Conservation (phyloP, 2,329 filamentous ascomycete species). For the Talaromyces piceae region DNA sequence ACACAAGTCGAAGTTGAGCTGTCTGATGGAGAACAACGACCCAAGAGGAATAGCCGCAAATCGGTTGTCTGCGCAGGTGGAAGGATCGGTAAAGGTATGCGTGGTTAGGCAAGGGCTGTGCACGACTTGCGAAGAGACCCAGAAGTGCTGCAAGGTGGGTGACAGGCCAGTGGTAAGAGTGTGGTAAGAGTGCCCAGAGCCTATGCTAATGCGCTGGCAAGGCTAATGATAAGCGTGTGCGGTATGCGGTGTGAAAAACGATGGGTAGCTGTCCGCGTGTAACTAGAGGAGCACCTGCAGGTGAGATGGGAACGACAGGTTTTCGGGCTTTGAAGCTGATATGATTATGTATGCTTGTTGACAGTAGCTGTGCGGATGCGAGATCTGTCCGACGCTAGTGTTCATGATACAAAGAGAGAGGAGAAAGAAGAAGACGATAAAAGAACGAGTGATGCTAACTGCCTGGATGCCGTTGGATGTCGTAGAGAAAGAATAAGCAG, state of each 20-base stretch:
- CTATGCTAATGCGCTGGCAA: not conserved
- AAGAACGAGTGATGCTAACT: too few species aligned
- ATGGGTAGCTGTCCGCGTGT: too few species aligned
- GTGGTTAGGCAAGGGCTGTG: not conserved
- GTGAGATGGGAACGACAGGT: not conserved
- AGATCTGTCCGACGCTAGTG: too few species aligned
- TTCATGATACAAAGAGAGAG: too few species aligned
- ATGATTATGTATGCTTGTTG: not conserved
- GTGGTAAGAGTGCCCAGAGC: not conserved
- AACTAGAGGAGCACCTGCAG: not conserved
- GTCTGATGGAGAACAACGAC: not conserved
- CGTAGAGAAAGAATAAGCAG: too few species aligned
- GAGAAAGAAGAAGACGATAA: too few species aligned
- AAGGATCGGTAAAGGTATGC: not conserved
- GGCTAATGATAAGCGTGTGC: not conserved
- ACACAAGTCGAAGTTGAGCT: not conserved
- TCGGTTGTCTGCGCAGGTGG: slow-evolving; percentile 2
- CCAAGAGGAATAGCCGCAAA: not conserved
- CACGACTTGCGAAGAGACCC: not conserved
- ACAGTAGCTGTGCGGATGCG: not conserved
- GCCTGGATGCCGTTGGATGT: too few species aligned
- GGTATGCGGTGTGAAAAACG: not conserved
- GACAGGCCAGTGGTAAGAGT: not conserved
- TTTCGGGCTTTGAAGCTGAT: not conserved
- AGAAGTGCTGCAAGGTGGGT: slow-evolving; percentile 6